Evolutionary conservation across 805 yeast species (phyloP), one percentile per base, ranked within the genome.

Genomic region (Ogataea salicorniae): DNA sequence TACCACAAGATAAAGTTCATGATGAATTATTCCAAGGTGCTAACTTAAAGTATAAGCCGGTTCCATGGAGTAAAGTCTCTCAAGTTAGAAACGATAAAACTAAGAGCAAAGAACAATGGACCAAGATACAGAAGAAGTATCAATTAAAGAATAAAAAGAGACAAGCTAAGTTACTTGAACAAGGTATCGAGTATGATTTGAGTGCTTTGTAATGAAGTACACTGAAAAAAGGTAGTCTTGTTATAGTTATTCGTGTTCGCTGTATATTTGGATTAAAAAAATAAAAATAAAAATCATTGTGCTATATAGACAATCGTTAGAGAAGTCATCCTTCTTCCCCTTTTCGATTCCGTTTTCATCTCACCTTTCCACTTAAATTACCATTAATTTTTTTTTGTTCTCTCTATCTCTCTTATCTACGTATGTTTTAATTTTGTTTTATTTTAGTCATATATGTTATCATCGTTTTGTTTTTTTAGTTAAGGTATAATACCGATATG

Each of bases 1-100:
- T 79, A 42, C 91, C 86, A 35, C 72, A 77, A 49, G 79, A 77
- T 48, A 65, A 77, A 42, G 74, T 79, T 11, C 77, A 80, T 57
- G 74, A 77, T 57, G 75, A 79, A 54, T 68, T 86, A 53, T 86
- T 83, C 67, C 70, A 67, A 20, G 83, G 84, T 37, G 71, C 81
- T 34, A 74, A 79, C 61, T 65, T 64, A 41, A 77, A 74, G 54
- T 84, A 72, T 68, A 79, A 74, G 59, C 71, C 73, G 14, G 71
- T 83, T 39, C 87, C 87, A 43, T 76, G 84, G 81, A 68, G 67
- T 43, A 75, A 75, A 58, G 74, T 83, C 41, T 71, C 79, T 43
- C 74, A 71, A 60, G 65, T 70, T 37, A 73, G 76, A 56, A 73
- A 78, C 55, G 87, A 83, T 58, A 72, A 72, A 47, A 77, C 81